Base-by-base conservation (phyloP, 352 stramenopile species). In the Stephanocyclus meneghinianus region DNA sequence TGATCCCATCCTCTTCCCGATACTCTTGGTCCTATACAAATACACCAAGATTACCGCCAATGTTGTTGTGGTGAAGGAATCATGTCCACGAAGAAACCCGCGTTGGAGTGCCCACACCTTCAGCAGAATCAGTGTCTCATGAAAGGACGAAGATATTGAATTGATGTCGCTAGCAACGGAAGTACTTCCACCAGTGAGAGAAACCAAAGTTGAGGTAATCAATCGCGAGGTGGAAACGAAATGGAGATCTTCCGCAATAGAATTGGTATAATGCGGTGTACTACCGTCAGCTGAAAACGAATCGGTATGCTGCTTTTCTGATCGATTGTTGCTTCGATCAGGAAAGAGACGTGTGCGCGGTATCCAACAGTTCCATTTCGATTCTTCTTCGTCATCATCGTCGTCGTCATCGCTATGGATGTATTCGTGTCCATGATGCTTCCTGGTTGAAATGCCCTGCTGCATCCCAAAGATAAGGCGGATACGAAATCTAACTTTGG, bases 51-150 rank as follows among this genome's bases (percentile, higher is more conserved):
- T 42, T 15, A 90, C 10, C 1, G 72, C 81, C 15, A 93, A 44
- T 6, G 72, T 81, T 16, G 82, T 86, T 42, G 74, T 86, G 2
- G 76, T 74, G 57, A 91, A 91, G 15, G 84, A 72, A 80, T 93
- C 88, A 67, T 92, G 86, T 45, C 83, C 83, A n/a, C 85, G 72
- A 35, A 88, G 77, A 18, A 92, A 85, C 40, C 88, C 88, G 15
- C 85, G 64, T 62, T 93, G 82, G 8, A 92, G 70, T 50, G 79
- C 84, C 88, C 88, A 93, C 18, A 92, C 77, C 71, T 93, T 90
- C 7, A 87, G 18, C 18, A 93, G 70, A 26, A 91, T 64, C 13
- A 91, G 67, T 2, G 84, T 76, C 63, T 89, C 76, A 60, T 79
- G 63, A 30, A 89, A 86, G 42, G 78, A 56, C 3, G 50, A 67